Base-by-base conservation (phyloP, 495 filamentous ascomycete genomes). In the Lophiostoma macrostomum region DNA sequence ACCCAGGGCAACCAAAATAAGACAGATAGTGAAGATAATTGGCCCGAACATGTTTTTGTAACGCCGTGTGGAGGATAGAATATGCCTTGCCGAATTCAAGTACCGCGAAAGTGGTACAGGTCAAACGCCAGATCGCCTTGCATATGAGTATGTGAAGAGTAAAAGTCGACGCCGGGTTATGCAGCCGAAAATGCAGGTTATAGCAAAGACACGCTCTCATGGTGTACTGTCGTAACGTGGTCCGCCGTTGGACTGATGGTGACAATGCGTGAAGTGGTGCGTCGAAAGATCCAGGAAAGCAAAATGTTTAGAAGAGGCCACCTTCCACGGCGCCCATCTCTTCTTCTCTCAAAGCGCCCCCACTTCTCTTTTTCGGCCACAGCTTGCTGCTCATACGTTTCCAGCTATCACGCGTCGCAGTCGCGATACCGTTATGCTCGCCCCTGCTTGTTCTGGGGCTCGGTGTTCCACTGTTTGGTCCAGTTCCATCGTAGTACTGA, bases 361-460 rank as follows among this genome's bases (percentile, higher is more conserved):
- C 50, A 34, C 60, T 64, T 28, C 60, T 39, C 35, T 64, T 64
- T 25, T 49, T 55, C 1, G 56, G 51, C 56, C 60, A 59, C 12
- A 64, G 49, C 34, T 59, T 59, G 45, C 56, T 60, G 50, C 56
- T 64, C 38, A 64, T 56, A 11, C 56, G 50, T 28, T 64, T 64
- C 60, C 60, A 64, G 46, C 60, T 56, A 37, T 59, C 56, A 10
- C 50, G 45, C 22, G 55, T 64, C 10, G 48, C 60, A 20, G 30
- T 51, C n/a, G 60, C 56, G 4, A 59, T 12, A 0, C 56, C 50
- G 18, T 39, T 51, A 42, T 59, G 56, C 28, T 64, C 60, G 36
- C 56, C 51, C 13, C 60, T 38, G 31, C 60, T 60, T 12, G 51
- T 45, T 18, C 56, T 38, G 18, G 60, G 60, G 37, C 60, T 64